Evolutionary conservation across 306 rosid genomes (phyloP).

Genomic region (Prunus fruticosa): DNA sequence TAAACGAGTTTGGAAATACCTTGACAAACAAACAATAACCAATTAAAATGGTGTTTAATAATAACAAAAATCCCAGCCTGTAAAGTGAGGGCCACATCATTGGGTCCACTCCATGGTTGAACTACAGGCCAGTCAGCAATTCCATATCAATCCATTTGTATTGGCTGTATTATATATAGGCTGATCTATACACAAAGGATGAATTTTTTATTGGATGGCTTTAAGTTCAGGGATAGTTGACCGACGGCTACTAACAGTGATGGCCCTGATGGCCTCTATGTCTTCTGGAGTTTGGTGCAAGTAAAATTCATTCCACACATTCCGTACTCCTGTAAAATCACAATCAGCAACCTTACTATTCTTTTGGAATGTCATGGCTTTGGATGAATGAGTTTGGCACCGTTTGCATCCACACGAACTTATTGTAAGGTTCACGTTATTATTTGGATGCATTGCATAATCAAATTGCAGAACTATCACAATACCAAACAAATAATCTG

Average conservation of each 20-base stretch:
- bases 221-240: conserved; percentile 20
- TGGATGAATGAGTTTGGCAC: not conserved
- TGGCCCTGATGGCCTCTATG: not conserved
- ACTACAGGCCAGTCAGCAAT: not conserved
- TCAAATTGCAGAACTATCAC: no score
- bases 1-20: not conserved
- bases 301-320: not conserved
- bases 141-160: conserved; percentile 44
- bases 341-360: conserved; percentile 3
- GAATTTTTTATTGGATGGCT: conserved; percentile 22
- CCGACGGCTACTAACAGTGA: not conserved
- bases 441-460: not conserved
- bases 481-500: no score
- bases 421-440: not conserved
- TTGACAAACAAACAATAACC: not conserved
- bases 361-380: not conserved
- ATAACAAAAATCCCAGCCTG: conserved; percentile 4
- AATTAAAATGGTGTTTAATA: not conserved
- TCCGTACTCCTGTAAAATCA: not conserved
- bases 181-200: conserved; percentile 9
- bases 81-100: conserved; percentile 3
- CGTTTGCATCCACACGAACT: not conserved
- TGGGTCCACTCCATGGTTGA: conserved; percentile 14
- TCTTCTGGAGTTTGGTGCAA: not conserved
- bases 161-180: conserved; percentile 42